phyloP scores from a whole-genome alignment of 78 protist genomes.

The Paratrimastix pyriformis region DNA sequence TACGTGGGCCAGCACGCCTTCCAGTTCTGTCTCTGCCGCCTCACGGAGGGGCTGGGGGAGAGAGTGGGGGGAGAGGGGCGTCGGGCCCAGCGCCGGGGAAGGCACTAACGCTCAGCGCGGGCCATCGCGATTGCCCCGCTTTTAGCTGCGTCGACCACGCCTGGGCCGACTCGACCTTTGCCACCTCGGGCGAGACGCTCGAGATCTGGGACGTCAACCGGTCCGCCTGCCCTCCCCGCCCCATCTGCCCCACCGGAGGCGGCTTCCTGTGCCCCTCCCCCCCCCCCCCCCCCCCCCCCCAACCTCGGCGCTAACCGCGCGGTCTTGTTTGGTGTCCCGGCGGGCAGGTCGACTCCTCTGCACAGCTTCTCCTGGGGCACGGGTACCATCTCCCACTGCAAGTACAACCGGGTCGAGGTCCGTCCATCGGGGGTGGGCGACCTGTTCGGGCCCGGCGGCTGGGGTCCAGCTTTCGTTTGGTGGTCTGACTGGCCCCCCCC shows the following conservation, averaged over 20 bases:
- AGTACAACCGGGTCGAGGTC: constrained; percentile 13
- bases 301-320: too few species aligned
- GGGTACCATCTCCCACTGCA: background rate
- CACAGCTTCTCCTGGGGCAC: constrained; percentile 5
- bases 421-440: background rate
- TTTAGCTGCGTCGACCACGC: constrained; percentile 5
- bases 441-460: background rate
- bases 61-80: too few species aligned
- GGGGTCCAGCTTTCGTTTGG: background rate
- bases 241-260: background rate
- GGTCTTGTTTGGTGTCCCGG: too few species aligned
- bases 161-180: background rate
- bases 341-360: constrained; percentile 16
- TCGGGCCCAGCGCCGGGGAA: too few species aligned
- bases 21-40: too few species aligned
- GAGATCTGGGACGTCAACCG: constrained; percentile 21
- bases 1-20: too few species aligned
- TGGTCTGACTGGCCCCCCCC: too few species aligned
- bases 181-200: constrained; percentile 10
- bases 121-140: too few species aligned
- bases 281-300: too few species aligned
- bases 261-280: background rate
- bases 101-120: too few species aligned
- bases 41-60: too few species aligned
- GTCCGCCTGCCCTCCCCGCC: background rate